Evolutionary conservation across 106 monocot genomes (phyloP).

Genomic region (Apostasia ramifera): DNA sequence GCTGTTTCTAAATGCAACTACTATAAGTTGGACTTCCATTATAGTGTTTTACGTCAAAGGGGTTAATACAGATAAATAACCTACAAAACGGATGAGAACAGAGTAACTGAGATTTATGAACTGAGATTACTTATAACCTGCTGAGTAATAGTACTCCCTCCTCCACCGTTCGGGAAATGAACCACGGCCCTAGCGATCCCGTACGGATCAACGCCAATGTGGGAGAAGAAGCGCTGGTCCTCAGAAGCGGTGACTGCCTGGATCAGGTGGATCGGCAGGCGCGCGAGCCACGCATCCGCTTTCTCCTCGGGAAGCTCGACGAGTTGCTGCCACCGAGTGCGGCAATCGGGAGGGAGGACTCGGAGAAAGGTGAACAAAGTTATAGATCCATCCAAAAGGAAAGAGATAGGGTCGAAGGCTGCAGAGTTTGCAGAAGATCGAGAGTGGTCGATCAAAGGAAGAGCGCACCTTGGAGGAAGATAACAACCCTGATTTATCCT

Average conservation of each 20-base stretch:
- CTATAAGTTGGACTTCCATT: no score
- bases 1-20: no score
- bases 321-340: slow-evolving; percentile 21
- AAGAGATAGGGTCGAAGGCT: background rate
- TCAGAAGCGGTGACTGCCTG: slow-evolving; percentile 30
- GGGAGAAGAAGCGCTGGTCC: slow-evolving; percentile 38
- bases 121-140: slow-evolving; percentile 13
- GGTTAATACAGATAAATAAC: no score
- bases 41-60: no score
- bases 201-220: slow-evolving; percentile 25
- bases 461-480: background rate
- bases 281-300: slow-evolving; percentile 20
- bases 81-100: no score
- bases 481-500: background rate
- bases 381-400: slow-evolving; percentile 4
- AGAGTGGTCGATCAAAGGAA: background rate
- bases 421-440: background rate
- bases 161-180: slow-evolving; percentile 34
- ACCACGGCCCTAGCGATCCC: slow-evolving; percentile 35
- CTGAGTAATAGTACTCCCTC: slow-evolving; percentile 52
- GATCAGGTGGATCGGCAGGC: slow-evolving; percentile 21
- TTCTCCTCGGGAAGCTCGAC: slow-evolving; percentile 16
- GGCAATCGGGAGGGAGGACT: slow-evolving; percentile 12
- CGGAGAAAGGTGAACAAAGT: background rate
- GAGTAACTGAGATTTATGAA: background rate